phyloP scores from a whole-genome alignment of 1,284 basidiomycete species.

The Gymnopus androsaceus region DNA sequence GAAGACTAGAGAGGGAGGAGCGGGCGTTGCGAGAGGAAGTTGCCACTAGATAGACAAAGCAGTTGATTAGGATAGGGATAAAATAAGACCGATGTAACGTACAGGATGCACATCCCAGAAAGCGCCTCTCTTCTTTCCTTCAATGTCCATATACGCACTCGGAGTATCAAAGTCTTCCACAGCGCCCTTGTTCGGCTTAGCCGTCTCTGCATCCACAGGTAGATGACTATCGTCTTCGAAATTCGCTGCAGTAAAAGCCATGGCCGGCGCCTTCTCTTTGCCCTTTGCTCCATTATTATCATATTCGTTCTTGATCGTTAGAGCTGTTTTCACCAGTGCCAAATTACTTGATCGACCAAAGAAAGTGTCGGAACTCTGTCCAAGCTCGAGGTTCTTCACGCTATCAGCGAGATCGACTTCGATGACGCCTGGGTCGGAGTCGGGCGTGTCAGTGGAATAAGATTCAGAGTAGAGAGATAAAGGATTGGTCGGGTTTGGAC shows the following conservation, averaged over 20 bases:
- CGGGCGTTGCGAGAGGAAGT: neutral
- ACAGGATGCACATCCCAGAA: slow-evolving; percentile 10
- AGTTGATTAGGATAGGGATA: neutral
- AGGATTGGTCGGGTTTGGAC: neutral
- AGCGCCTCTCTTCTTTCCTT: neutral
- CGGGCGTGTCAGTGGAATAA: neutral
- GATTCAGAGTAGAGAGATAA: neutral
- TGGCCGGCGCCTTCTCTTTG: neutral
- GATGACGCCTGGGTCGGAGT: neutral
- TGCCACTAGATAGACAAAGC: slow-evolving; percentile 1
- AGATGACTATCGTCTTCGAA: too few species aligned
- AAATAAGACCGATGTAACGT: neutral
- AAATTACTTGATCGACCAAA: slow-evolving; percentile 8
- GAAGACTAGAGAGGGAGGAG: neutral
- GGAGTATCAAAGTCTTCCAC: neutral
- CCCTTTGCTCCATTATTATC: neutral
- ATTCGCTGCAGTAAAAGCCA: too few species aligned
- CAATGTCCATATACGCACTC: neutral
- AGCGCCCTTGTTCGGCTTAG: neutral
- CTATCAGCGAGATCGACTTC: slow-evolving; percentile 2
- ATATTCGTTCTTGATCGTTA: slow-evolving; percentile 4
- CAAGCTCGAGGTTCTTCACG: neutral
- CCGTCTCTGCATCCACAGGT: neutral
- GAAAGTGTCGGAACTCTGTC: neutral
- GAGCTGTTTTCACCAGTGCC: slow-evolving; percentile 4